Evolutionary conservation across 345 rosid species (phyloP).

Genomic region (sweet orange (Citrus sinensis)): DVS_A1.0 CM039163.1:40174001-40174500

Average conservation of each 20-base stretch:
- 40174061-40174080: constrained; percentile 12
- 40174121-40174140: constrained; percentile 15
- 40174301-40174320: not conserved
- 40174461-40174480: not conserved
- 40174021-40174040: not conserved
- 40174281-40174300: not conserved
- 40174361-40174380: constrained; percentile 39
- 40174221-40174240: constrained; percentile 26
- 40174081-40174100: not conserved
- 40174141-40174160: constrained; percentile 38
- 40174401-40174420: constrained; percentile 34
- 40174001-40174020: not conserved
- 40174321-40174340: not conserved
- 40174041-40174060: not conserved
- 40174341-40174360: constrained; percentile 11
- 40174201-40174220: constrained; percentile 30
- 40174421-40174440: not conserved
- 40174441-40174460: no score
- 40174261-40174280: not conserved
- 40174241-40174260: constrained; percentile 43
- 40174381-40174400: constrained; percentile 18
- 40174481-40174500: no score
- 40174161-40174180: constrained; percentile 36
- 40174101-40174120: not conserved
- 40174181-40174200: constrained; percentile 3